Conservation (phyloP, 179 eudicot genomes). For the Corrigiola litoralis region DNA sequence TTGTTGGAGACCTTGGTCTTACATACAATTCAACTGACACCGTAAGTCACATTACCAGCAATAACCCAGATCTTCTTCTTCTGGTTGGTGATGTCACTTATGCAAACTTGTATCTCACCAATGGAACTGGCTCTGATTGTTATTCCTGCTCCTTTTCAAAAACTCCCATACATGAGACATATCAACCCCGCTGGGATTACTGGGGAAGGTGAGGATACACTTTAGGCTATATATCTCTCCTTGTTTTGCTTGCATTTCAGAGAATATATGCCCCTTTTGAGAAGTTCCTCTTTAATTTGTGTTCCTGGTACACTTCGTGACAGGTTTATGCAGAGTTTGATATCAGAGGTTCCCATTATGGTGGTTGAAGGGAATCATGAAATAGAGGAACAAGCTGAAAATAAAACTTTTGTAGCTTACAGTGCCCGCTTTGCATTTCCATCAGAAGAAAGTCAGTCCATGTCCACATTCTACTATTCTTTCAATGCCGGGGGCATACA, state of each 20-base stretch:
- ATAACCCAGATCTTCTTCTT: conserved; percentile 78
- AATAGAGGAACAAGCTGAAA: conserved; percentile 70
- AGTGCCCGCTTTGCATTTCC: conserved; percentile 96
- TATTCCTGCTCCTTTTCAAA: conserved; percentile 77
- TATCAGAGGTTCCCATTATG: conserved; percentile 85
- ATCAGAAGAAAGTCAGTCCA: conserved; percentile 70
- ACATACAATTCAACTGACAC: conserved; percentile 80
- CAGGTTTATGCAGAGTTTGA: conserved; percentile 83
- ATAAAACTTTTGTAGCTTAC: conserved; percentile 74
- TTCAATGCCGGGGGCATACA: conserved; percentile 97
- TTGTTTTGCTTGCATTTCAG: neutral
- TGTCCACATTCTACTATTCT: conserved; percentile 81
- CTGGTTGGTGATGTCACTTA: conserved; percentile 85
- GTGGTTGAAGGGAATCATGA: conserved; percentile 98
- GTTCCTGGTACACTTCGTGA: conserved; percentile 7
- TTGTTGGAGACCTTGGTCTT: conserved; percentile 89
- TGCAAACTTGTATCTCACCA: conserved; percentile 84
- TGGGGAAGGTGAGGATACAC: conserved; percentile 76
- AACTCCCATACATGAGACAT: conserved; percentile 91
- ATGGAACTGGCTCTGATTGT: conserved; percentile 94
- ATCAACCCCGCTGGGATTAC: conserved; percentile 98
- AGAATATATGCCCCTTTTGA: neutral
- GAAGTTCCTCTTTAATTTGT: neutral
- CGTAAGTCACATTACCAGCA: conserved; percentile 58
- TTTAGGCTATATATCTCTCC: neutral